Percentiles rank a stretch among this genome's conserved stretches.
These are phyloP conservation scores for Globisporangium solare DNA, from an alignment of 352 stramenopile genomes.

Conservation along the genomic window DNA sequence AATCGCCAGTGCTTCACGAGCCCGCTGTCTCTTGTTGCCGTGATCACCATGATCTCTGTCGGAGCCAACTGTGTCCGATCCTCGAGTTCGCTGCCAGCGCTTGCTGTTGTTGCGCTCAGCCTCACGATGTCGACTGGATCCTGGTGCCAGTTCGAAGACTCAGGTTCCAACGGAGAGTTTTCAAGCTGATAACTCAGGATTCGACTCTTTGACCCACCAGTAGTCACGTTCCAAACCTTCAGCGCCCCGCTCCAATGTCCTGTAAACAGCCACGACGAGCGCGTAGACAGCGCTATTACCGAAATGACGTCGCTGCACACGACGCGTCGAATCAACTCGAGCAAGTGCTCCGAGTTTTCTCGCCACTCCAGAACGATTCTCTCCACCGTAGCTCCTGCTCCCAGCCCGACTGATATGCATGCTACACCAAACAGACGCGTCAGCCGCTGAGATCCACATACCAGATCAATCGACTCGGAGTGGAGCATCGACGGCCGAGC, in stretches of 20 bases:
- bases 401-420: conserved; percentile 2
- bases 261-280: conserved; percentile 52
- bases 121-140: conserved; percentile 1
- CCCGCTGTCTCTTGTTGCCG: conserved; percentile 23
- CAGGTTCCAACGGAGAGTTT: conserved; percentile 13
- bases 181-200: background rate
- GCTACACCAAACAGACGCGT: conserved; percentile 34
- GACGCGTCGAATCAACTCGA: conserved; percentile 24
- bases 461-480: conserved; percentile 26
- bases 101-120: background rate
- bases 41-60: conserved; percentile 28
- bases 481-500: conserved; percentile 26
- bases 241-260: conserved; percentile 35
- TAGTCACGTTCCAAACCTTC: conserved; percentile 45
- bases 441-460: conserved; percentile 27
- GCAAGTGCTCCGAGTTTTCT: conserved; percentile 8
- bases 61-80: background rate
- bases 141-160: background rate
- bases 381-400: conserved; percentile 1
- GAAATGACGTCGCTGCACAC: conserved; percentile 29
- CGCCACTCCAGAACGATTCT: conserved; percentile 35
- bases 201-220: background rate
- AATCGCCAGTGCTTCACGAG: conserved; percentile 39
- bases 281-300: conserved; percentile 26
- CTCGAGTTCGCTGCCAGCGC: conserved; percentile 8